phyloP scores from a whole-genome alignment of 768 basidiomycete genomes.

The Cyathus striatus region DNA sequence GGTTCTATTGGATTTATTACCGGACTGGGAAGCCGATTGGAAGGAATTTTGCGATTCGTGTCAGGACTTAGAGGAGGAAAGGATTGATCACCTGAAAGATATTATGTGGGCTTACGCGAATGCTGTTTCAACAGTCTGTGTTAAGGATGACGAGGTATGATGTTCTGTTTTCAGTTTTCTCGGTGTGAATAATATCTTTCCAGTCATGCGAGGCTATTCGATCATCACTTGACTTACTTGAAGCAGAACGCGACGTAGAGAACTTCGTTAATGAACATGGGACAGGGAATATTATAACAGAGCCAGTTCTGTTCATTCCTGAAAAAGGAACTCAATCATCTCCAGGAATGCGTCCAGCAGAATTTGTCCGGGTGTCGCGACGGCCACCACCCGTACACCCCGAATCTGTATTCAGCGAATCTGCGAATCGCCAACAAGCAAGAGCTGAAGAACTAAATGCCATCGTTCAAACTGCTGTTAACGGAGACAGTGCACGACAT shows the following conservation, averaged over 20 bases:
- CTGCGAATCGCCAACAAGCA: conserved; percentile 17
- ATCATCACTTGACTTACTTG: conserved; percentile 79
- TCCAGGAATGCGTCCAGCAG: conserved; percentile 18
- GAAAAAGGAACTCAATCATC: conserved; percentile 35
- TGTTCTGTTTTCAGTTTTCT: conserved; percentile 2
- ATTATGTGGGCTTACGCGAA: conserved; percentile 95
- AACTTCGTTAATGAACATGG: conserved; percentile 85
- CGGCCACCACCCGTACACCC: conserved; percentile 11
- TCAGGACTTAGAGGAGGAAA: conserved; percentile 95
- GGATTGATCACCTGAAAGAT: conserved; percentile 91
- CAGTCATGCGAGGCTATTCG: conserved; percentile 91
- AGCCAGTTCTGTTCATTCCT: conserved; percentile 72
- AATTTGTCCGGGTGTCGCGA: conserved; percentile 24
- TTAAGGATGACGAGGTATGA: conserved; percentile 85
- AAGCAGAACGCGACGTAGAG: conserved; percentile 78
- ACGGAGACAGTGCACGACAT: neutral
- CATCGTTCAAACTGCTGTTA: conserved; percentile 5
- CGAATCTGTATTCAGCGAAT: neutral
- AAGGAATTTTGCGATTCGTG: conserved; percentile 92
- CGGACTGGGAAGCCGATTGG: conserved; percentile 91
- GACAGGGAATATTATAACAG: conserved; percentile 79
- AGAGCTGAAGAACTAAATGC: neutral
- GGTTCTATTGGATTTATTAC: conserved; percentile 66
- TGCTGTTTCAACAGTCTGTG: conserved; percentile 90
- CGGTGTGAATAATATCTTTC: neutral